Conservation (phyloP, 2,329 filamentous ascomycete species). For the Aspergillaceae sp. region DNA sequence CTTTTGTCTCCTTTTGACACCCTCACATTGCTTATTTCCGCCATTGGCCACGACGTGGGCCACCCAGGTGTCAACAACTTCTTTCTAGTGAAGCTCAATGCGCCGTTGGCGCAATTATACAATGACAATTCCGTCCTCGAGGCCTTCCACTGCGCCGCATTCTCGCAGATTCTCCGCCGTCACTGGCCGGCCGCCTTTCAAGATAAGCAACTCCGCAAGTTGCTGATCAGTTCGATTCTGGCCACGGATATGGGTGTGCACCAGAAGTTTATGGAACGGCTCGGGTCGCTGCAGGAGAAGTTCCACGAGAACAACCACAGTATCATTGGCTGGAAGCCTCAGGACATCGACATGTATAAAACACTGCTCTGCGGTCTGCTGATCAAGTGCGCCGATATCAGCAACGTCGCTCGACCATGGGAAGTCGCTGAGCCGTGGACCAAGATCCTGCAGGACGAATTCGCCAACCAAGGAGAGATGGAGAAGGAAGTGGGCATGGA, state of each 20-base stretch:
- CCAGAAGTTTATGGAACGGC: conserved; percentile 89
- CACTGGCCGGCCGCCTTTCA: conserved; percentile 82
- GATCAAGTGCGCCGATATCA: conserved; percentile 98
- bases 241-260: conserved; percentile 97
- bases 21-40: conserved; percentile 79
- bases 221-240: conserved; percentile 96
- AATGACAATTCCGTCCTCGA: conserved; percentile 95
- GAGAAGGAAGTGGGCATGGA: conserved; percentile 79
- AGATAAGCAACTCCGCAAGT: conserved; percentile 67
- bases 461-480: conserved; percentile 86
- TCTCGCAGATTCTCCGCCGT: conserved; percentile 85
- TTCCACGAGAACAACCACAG: conserved; percentile 56
- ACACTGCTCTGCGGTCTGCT: conserved; percentile 79
- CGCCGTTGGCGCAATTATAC: conserved; percentile 87
- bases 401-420: conserved; percentile 86
- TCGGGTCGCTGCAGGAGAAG: conserved; percentile 72
- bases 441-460: conserved; percentile 87
- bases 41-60: conserved; percentile 96
- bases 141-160: conserved; percentile 94
- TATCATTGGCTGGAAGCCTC: conserved; percentile 66
- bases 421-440: conserved; percentile 82
- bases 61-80: conserved; percentile 98
- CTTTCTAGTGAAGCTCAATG: conserved; percentile 84
- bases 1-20: conserved; percentile 82
- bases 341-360: conserved; percentile 66